Evolutionary conservation across 208 protist species (phyloP).

Genomic region (Acanthamoeba comandoni): DNA sequence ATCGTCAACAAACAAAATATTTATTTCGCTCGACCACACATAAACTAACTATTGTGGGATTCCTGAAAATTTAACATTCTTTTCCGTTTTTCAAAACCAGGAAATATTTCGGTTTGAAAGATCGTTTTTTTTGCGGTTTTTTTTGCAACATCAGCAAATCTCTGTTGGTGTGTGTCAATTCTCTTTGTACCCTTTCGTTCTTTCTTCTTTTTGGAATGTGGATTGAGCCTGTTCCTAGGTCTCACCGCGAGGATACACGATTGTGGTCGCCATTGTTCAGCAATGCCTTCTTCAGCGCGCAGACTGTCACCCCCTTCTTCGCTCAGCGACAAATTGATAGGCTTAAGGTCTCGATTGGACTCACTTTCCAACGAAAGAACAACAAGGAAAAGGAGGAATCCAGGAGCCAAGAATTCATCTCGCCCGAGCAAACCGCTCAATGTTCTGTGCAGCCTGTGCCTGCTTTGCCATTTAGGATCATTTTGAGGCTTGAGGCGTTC

Average conservation of each 20-base stretch:
- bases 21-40: no score
- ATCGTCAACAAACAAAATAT: no score
- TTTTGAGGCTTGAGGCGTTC: slow-evolving; percentile 21
- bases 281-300: slow-evolving; percentile 40
- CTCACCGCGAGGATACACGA: slow-evolving; percentile 31
- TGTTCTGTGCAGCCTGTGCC: slow-evolving; percentile 14
- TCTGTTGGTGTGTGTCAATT: no score
- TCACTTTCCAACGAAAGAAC: background rate
- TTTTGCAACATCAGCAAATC: no score
- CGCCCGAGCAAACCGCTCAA: background rate
- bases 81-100: no score
- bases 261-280: slow-evolving; percentile 17
- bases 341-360: no score
- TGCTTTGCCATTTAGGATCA: slow-evolving; percentile 1
- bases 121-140: no score
- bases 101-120: no score
- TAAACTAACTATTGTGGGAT: no score
- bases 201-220: no score
- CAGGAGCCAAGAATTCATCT: background rate
- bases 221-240: slow-evolving; percentile 14
- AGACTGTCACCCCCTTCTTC: slow-evolving; percentile 43
- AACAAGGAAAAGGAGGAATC: slow-evolving; percentile 1
- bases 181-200: no score
- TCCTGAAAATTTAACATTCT: no score
- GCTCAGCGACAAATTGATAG: slow-evolving; percentile 1